phyloP scores from a whole-genome alignment of 2,329 filamentous ascomycete genomes.

The Dactylonectria macrodidyma region DNA sequence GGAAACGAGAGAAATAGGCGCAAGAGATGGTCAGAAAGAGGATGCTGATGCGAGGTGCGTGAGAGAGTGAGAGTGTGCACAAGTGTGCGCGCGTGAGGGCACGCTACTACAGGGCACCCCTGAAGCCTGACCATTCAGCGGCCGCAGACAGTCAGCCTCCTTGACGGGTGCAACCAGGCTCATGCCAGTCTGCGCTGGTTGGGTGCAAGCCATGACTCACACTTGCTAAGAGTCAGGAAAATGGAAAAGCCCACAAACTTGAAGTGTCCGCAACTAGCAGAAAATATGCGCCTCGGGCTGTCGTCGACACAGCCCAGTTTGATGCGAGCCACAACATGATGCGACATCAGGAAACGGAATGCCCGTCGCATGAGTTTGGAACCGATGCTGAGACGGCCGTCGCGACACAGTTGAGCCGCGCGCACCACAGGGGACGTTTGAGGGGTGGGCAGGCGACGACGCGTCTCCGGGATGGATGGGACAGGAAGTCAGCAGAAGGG shows the following conservation, averaged over 20 bases:
- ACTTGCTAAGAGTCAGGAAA: conserved; percentile 37
- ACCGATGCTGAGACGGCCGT: conserved; percentile 41
- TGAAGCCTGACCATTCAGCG: conserved; percentile 50
- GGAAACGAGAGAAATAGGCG: neutral
- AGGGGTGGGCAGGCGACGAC: conserved; percentile 33
- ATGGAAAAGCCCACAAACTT: conserved; percentile 43
- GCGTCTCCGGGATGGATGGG: conserved; percentile 38
- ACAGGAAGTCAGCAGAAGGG: conserved; percentile 41
- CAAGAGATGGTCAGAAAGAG: conserved; percentile 5
- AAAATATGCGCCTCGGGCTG: conserved; percentile 37
- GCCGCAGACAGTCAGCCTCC: conserved; percentile 51
- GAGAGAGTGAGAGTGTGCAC: conserved; percentile 15
- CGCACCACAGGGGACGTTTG: conserved; percentile 16
- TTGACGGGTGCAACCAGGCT: conserved; percentile 41
- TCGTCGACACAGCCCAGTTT: conserved; percentile 26
- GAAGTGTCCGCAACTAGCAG: conserved; percentile 30
- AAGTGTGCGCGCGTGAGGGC: conserved; percentile 26
- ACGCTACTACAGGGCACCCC: conserved; percentile 45
- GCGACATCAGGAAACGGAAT: conserved; percentile 24
- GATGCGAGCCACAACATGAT: conserved; percentile 18
- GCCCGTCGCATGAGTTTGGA: conserved; percentile 28
- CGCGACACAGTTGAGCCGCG: conserved; percentile 34
- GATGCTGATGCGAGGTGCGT: conserved; percentile 2
- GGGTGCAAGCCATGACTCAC: conserved; percentile 48
- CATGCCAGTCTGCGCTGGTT: conserved; percentile 43